Evolutionary conservation across 352 stramenopile genomes (phyloP).

Genomic region (Bremia lactucae): DNA sequence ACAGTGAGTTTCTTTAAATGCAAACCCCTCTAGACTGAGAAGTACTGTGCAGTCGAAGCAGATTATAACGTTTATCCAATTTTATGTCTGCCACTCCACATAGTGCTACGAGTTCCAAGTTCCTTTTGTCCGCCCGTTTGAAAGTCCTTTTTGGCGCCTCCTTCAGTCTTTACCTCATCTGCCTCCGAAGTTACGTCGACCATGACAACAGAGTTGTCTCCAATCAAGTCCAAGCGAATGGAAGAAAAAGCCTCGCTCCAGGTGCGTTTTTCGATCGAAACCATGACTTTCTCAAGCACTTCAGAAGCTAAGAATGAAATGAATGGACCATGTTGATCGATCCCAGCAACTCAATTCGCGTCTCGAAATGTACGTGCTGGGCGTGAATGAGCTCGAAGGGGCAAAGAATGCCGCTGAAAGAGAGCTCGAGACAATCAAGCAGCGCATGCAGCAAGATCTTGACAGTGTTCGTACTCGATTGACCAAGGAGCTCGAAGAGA

Average conservation of each 20-base stretch:
- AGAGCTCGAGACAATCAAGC: conserved; percentile 70
- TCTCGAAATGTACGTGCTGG: conserved; percentile 74
- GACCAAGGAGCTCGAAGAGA: conserved; percentile 65
- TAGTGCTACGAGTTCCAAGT: neutral
- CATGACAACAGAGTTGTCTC: conserved; percentile 55
- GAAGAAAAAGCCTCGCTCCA: conserved; percentile 78
- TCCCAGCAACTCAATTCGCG: conserved; percentile 61
- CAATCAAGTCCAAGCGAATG: conserved; percentile 78
- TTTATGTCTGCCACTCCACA: conserved; percentile 8
- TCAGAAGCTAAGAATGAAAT: neutral
- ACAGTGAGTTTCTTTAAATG: no score
- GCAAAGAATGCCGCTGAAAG: conserved; percentile 60
- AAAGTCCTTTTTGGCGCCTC: conserved; percentile 13
- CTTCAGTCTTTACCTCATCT: neutral
- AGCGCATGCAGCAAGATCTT: conserved; percentile 73
- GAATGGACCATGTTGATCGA: neutral
- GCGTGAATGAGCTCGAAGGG: conserved; percentile 75
- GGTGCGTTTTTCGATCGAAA: conserved; percentile 22
- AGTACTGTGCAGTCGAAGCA: no score
- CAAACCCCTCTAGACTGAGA: no score
- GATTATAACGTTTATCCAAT: no score
- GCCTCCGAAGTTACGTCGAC: neutral
- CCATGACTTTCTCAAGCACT: conserved; percentile 1
- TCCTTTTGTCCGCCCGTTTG: conserved; percentile 8
- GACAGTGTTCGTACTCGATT: conserved; percentile 45